phyloP scores from a whole-genome alignment of 208 protist species.

The Phytomonas serpens region DNA sequence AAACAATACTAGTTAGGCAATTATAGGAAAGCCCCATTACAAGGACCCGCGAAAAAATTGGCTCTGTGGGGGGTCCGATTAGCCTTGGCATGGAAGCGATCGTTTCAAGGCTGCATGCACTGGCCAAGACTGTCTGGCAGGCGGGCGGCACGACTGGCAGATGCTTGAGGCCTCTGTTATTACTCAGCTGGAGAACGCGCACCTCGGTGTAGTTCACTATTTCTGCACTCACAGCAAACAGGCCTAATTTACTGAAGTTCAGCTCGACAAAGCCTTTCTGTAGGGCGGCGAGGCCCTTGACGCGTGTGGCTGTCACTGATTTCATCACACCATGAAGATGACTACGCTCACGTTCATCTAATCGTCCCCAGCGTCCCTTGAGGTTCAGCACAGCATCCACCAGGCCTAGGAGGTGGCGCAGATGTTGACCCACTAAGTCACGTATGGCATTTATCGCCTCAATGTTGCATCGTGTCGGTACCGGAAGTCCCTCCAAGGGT shows the following conservation, averaged over 20 bases:
- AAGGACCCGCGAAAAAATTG: conserved; percentile 20
- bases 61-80: neutral
- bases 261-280: conserved; percentile 36
- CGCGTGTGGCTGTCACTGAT: conserved; percentile 23
- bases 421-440: conserved; percentile 14
- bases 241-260: conserved; percentile 30
- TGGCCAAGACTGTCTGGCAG: conserved; percentile 36
- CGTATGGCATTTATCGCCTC: conserved; percentile 28
- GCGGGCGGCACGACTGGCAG: conserved; percentile 45
- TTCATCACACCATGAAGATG: conserved; percentile 34
- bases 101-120: conserved; percentile 31
- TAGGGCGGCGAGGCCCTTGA: conserved; percentile 12
- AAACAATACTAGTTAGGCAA: conserved; percentile 27
- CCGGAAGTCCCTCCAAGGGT: conserved; percentile 28
- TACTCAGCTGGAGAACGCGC: conserved; percentile 40
- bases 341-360: conserved; percentile 28
- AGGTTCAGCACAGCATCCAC: conserved; percentile 20
- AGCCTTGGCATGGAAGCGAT: neutral
- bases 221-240: conserved; percentile 27
- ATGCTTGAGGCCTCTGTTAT: conserved; percentile 36
- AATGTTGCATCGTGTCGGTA: conserved; percentile 24
- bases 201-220: conserved; percentile 36
- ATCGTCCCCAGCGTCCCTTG: conserved; percentile 36
- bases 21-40: conserved; percentile 66
- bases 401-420: conserved; percentile 17